phyloP scores from a whole-genome alignment of 2,329 filamentous ascomycete genomes.

The Aspergillus aculeatinus region DNA sequence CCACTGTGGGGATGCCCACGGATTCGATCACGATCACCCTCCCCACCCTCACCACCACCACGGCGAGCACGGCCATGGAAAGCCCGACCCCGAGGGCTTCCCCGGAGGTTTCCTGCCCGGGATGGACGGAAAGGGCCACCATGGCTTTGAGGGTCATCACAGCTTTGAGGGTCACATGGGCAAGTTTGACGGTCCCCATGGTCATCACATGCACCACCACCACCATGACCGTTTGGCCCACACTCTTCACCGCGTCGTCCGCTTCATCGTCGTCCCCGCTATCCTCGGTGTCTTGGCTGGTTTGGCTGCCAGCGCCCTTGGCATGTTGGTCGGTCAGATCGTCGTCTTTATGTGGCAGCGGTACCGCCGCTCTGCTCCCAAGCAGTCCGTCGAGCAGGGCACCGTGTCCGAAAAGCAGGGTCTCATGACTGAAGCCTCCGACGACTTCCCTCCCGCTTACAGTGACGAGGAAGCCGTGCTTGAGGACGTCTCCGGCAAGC shows the following conservation, averaged over 20 bases:
- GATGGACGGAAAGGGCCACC: constrained; percentile 11
- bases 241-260: constrained; percentile 42
- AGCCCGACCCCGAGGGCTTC: constrained; percentile 12
- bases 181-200: constrained; percentile 19
- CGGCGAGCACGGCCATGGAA: background rate
- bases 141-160: constrained; percentile 14
- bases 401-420: constrained; percentile 45
- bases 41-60: constrained; percentile 15
- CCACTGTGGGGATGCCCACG: constrained; percentile 32
- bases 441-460: constrained; percentile 40
- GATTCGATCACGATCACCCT: constrained; percentile 11
- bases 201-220: constrained; percentile 33
- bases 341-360: constrained; percentile 48
- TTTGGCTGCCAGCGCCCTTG: constrained; percentile 46
- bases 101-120: background rate
- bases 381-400: constrained; percentile 35
- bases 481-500: constrained; percentile 30
- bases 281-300: constrained; percentile 48
- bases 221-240: constrained; percentile 39
- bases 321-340: constrained; percentile 49
- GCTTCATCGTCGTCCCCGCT: constrained; percentile 47
- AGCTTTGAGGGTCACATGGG: constrained; percentile 6
- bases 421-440: constrained; percentile 35
- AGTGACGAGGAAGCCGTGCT: constrained; percentile 30
- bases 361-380: constrained; percentile 33